A percentile compares a stretch with the other conserved stretches of the same genome.
Evolutionary conservation across 805 yeast species (phyloP).

Genomic region (Teunomyces aglyptinius): DNA sequence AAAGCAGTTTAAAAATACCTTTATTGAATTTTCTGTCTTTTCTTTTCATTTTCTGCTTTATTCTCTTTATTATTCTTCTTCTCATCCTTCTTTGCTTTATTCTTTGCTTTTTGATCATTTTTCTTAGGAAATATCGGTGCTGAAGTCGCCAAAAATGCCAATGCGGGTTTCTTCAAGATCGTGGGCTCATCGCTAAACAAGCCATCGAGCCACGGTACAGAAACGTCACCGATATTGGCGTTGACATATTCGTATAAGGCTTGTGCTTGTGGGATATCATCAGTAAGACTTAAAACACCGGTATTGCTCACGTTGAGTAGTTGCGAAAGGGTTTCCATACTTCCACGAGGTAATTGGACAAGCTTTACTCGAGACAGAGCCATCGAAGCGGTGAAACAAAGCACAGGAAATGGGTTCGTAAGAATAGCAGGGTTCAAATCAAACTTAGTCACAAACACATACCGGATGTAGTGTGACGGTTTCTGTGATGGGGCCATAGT

Average conservation of each 20-base stretch:
- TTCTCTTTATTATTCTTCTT: background rate
- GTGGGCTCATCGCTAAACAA: conserved; percentile 16
- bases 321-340: conserved; percentile 28
- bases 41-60: background rate
- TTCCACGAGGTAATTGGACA: conserved; percentile 57
- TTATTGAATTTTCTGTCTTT: background rate
- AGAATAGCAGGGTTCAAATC: conserved; percentile 53
- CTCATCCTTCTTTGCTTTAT: background rate
- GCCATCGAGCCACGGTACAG: conserved; percentile 46
- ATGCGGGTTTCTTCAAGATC: conserved; percentile 31
- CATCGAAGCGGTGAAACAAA: conserved; percentile 46
- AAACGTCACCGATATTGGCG: conserved; percentile 32
- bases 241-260: conserved; percentile 28
- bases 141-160: conserved; percentile 45
- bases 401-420: conserved; percentile 56
- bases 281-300: conserved; percentile 36
- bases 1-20: background rate
- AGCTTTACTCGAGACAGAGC: conserved; percentile 45
- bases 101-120: conserved; percentile 19
- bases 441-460: conserved; percentile 60
- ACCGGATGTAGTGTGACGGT: conserved; percentile 22
- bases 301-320: conserved; percentile 26
- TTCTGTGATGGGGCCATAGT: background rate
- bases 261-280: conserved; percentile 23
- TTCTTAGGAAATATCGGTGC: conserved; percentile 41